Percentiles rank a stretch among this genome's conserved stretches.
Conservation (phyloP, 495 filamentous ascomycete genomes). For the Paragyromitra xinjiangensis region DNA sequence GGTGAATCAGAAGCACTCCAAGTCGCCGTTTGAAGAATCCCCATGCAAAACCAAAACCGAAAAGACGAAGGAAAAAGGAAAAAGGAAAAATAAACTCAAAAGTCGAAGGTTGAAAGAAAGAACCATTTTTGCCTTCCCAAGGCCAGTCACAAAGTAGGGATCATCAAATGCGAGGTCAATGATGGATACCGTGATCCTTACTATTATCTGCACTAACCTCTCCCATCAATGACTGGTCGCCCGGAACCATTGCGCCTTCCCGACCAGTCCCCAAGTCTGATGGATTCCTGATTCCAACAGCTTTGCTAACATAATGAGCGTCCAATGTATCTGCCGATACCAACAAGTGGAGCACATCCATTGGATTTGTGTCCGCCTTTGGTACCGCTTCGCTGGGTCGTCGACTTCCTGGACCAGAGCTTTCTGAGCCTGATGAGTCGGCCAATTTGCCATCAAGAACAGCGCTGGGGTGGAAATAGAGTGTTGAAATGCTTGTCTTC, state of each 20-base stretch:
- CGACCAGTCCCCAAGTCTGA: slow-evolving; percentile 46
- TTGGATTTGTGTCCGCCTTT: slow-evolving; percentile 47
- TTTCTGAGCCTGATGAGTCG: slow-evolving; percentile 49
- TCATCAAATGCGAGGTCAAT: slow-evolving; percentile 7
- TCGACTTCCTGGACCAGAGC: slow-evolving; percentile 43
- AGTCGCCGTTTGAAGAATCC: slow-evolving; percentile 46
- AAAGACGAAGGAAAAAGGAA: neutral
- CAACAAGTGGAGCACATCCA: slow-evolving; percentile 54
- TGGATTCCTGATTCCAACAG: slow-evolving; percentile 24
- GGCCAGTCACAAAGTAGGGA: slow-evolving; percentile 9
- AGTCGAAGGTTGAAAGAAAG: neutral
- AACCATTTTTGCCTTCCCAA: neutral
- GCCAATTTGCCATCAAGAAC: slow-evolving; percentile 51
- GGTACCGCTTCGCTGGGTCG: slow-evolving; percentile 45
- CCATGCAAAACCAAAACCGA: slow-evolving; percentile 24
- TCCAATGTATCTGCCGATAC: slow-evolving; percentile 28
- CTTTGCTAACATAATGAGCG: slow-evolving; percentile 48
- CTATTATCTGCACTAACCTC: slow-evolving; percentile 51
- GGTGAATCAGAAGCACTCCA: slow-evolving; percentile 50
- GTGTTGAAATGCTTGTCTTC: slow-evolving; percentile 43
- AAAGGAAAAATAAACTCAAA: slow-evolving; percentile 12
- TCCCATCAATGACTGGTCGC: slow-evolving; percentile 32
- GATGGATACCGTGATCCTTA: slow-evolving; percentile 23
- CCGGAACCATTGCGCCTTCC: slow-evolving; percentile 42
- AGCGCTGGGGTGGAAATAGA: slow-evolving; percentile 55